A percentile compares a stretch with the other conserved stretches of the same genome.
These are phyloP conservation scores for Bathelium albidoporum DNA, from an alignment of 495 filamentous ascomycete species.

Conservation along the genomic window DNA sequence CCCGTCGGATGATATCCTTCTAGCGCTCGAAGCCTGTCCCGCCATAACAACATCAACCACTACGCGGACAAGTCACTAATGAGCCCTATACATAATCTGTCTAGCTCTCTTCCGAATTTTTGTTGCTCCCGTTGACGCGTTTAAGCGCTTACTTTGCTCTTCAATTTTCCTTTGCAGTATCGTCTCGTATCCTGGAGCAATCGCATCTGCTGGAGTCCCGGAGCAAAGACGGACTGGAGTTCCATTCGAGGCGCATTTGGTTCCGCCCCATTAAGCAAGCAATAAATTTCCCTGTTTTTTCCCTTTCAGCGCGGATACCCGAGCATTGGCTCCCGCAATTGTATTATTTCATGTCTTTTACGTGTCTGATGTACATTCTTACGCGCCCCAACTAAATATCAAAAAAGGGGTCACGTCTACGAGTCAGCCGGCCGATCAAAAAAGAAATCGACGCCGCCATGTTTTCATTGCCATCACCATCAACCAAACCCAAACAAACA, in stretches of 20 bases:
- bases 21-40: not conserved
- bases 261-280: not conserved
- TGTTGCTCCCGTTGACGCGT: not conserved
- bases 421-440: not conserved
- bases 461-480: not conserved
- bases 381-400: not conserved
- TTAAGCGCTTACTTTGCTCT: not conserved
- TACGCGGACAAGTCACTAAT: not conserved
- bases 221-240: not conserved
- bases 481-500: not conserved
- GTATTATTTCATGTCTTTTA: conserved; percentile 2
- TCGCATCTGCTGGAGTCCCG: not conserved
- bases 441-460: not conserved
- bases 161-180: not conserved
- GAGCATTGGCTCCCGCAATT: conserved; percentile 1
- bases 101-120: not conserved
- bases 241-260: not conserved
- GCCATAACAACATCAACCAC: not conserved
- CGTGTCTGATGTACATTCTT: not conserved
- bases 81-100: not conserved
- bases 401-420: not conserved
- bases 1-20: conserved; percentile 25
- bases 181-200: not conserved
- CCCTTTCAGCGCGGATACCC: conserved; percentile 5
- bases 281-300: not conserved